Base-by-base conservation (phyloP, 2,329 filamentous ascomycete genomes). In the Hypoxylon sp. region DNA sequence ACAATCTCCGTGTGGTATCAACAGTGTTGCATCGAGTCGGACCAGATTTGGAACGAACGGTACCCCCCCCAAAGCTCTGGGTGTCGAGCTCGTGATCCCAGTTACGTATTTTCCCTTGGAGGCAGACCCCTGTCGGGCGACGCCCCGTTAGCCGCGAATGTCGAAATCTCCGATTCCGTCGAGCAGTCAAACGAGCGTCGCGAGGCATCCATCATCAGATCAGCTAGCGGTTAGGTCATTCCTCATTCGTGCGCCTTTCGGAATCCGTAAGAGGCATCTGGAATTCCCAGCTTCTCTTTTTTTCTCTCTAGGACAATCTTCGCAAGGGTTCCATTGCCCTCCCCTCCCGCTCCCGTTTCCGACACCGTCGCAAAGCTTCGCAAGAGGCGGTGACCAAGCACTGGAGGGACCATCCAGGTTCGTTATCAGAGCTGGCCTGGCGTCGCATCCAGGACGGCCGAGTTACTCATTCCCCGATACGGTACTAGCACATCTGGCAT, bases 111-210 rank as follows among this genome's bases (percentile, higher is more conserved):
- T n/a, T 32, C 46, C 50, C 57, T 56, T 60, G 42, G 18, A 44
- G 50, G 49, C 14, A 44, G 50, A 52, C 52, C 57, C 61, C 48
- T 61, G 61, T 59, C 56, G 33, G 38, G 45, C 45, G 58, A 58
- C 40, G 6, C n/a, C 61, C 50, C 61, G 67, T 69, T 69, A 69
- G 63, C 67, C 67, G 61, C 67, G 67, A 63, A 65, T 67, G 67
- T 69, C 61, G 51, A 69, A 69, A 69, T 69, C 64, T 64, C 67
- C 67, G 67, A 67, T 67, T 52, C 51, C 49, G 33, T 65, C 16
- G 20, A 64, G n/a, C n/a, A n/a, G 50, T 12, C 28, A 36, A 38
- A 62, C 61, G 54, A 60, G 51, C 32, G 57, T 56, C 56, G 38
- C 33, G 33, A 40, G 33, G 32, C 46, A 64, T 66, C 63, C 46